Conservation (phyloP, 441 rosid genomes). For the Erodium texanum region DNA sequence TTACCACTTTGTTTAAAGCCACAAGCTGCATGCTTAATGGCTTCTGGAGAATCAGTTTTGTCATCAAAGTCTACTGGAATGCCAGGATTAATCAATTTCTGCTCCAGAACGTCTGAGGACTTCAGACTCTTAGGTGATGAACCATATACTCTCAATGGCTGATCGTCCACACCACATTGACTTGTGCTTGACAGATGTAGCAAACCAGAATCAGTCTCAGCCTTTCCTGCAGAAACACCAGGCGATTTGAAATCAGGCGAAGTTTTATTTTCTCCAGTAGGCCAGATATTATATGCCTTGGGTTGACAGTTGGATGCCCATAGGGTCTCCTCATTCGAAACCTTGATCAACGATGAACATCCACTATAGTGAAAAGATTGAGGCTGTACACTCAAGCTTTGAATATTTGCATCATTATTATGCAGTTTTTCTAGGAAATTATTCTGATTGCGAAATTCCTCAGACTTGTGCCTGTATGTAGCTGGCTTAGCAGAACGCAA, state of each 20-base stretch:
- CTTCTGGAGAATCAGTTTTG: neutral
- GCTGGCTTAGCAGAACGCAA: neutral
- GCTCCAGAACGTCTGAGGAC: neutral
- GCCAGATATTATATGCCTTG: neutral
- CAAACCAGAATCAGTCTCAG: neutral
- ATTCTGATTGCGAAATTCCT: neutral
- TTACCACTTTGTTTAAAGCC: neutral
- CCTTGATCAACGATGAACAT: neutral
- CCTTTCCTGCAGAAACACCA: neutral
- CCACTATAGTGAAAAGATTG: conserved; percentile 7
- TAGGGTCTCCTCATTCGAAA: neutral
- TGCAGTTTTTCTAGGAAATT: neutral
- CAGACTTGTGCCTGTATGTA: neutral
- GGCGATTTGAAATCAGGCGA: neutral
- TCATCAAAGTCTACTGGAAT: neutral
- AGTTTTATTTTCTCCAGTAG: neutral
- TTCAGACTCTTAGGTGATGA: neutral
- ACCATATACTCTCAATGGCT: neutral
- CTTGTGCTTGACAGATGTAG: neutral
- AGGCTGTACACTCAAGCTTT: neutral
- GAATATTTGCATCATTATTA: neutral
- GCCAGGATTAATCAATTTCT: neutral
- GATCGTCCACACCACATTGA: neutral
- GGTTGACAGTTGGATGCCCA: neutral
- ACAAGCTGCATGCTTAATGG: neutral